Percentiles rank a stretch among this genome's conserved stretches.
Conservation (phyloP, 2,329 filamentous ascomycete species). For the Cryoendolithus antarcticus region DNA sequence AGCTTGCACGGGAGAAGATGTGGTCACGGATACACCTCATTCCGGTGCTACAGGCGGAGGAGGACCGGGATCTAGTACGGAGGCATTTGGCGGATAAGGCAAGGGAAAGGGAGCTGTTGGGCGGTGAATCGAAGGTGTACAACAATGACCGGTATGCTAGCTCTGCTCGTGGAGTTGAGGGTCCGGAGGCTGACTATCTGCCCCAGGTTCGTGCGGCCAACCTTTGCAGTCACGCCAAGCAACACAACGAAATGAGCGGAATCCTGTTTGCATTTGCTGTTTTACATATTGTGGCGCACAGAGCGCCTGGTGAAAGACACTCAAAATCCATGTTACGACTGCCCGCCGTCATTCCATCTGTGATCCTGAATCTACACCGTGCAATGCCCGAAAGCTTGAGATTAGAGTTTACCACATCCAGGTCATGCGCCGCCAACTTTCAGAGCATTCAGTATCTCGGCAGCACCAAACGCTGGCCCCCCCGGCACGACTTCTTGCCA, state of each 20-base stretch:
- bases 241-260: constrained; percentile 50
- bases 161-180: not conserved
- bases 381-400: too few relatives aligned
- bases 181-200: not conserved
- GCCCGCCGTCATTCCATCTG: too few relatives aligned
- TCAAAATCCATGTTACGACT: too few relatives aligned
- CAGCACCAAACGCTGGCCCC: constrained; percentile 46
- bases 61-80: constrained; percentile 88
- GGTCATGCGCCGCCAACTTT: too few relatives aligned
- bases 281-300: too few relatives aligned
- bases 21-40: constrained; percentile 94
- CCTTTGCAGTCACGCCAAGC: constrained; percentile 58
- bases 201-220: constrained; percentile 65
- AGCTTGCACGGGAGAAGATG: constrained; percentile 93
- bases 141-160: constrained; percentile 67
- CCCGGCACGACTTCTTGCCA: constrained; percentile 61
- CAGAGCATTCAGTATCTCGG: constrained; percentile 46
- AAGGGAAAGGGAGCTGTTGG: constrained; percentile 81
- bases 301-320: too few relatives aligned
- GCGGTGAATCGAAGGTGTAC: constrained; percentile 74
- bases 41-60: constrained; percentile 86
- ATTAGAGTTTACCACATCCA: too few relatives aligned
- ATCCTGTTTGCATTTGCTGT: constrained; percentile 30
- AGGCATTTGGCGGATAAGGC: constrained; percentile 75
- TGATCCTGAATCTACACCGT: too few relatives aligned